These are phyloP conservation scores for Dothideomycetes sp. DNA, from an alignment of 2,329 filamentous ascomycete genomes.

Conservation along the genomic window DNA sequence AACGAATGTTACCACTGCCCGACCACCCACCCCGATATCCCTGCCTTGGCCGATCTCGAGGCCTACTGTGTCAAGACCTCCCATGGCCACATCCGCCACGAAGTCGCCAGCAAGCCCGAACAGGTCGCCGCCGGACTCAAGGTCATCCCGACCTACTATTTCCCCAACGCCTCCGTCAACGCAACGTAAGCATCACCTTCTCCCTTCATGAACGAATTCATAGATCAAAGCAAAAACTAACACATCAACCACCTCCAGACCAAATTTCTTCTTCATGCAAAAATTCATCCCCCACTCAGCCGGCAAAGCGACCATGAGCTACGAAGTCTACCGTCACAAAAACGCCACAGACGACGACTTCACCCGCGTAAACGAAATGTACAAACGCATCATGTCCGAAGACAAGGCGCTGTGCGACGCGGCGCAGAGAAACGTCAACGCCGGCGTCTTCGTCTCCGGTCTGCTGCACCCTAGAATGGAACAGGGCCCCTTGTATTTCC, in stretches of 20 bases:
- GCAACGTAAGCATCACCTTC: slow-evolving; percentile 35
- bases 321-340: slow-evolving; percentile 56
- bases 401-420: slow-evolving; percentile 54
- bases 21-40: slow-evolving; percentile 50
- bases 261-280: slow-evolving; percentile 56
- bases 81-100: slow-evolving; percentile 43
- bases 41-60: slow-evolving; percentile 47
- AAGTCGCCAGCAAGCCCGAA: slow-evolving; percentile 36
- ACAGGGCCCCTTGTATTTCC: slow-evolving; percentile 41
- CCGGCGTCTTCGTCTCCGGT: slow-evolving; percentile 53
- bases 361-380: slow-evolving; percentile 47
- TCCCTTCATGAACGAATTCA: no score
- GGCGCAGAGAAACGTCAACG: slow-evolving; percentile 52
- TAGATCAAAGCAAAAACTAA: slow-evolving; percentile 9
- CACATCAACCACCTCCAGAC: slow-evolving; percentile 29
- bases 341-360: slow-evolving; percentile 52
- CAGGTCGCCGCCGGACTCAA: slow-evolving; percentile 41
- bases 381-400: slow-evolving; percentile 55
- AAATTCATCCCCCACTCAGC: slow-evolving; percentile 50
- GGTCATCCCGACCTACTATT: slow-evolving; percentile 42
- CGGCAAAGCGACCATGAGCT: slow-evolving; percentile 46
- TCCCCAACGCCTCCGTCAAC: slow-evolving; percentile 44
- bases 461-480: slow-evolving; percentile 54
- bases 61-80: slow-evolving; percentile 46
- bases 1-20: slow-evolving; percentile 56